These are phyloP conservation scores for Geotrichum bryndzae DNA, from an alignment of 1,139 yeast genomes.

Conservation along the genomic window DNA sequence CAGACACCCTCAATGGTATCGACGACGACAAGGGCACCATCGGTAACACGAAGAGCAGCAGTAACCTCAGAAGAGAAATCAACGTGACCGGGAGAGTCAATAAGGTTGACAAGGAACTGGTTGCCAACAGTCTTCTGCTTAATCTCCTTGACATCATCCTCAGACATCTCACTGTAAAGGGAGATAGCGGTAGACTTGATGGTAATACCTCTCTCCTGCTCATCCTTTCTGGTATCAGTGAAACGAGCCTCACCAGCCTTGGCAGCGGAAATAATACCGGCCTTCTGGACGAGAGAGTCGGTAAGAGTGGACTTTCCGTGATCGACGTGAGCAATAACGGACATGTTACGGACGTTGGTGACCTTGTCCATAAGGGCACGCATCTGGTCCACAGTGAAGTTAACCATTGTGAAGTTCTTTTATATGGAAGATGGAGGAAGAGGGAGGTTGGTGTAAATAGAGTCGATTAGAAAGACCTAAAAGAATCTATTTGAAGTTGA, in stretches of 20 bases:
- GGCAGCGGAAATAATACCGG: constrained; percentile 99
- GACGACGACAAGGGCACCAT: constrained; percentile 99
- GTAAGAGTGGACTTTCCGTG: constrained; percentile 99
- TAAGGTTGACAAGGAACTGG: constrained; percentile 94
- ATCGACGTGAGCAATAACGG: constrained; percentile 99
- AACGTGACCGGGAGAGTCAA: constrained; percentile 99
- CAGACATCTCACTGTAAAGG: constrained; percentile 81
- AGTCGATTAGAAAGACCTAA: background rate
- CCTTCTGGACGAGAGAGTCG: constrained; percentile 97
- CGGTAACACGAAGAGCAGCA: constrained; percentile 99
- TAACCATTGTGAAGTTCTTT: constrained; percentile 24
- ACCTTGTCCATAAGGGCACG: constrained; percentile 99
- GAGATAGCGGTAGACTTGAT: constrained; percentile 99
- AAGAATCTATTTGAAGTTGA: background rate
- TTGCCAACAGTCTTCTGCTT: constrained; percentile 91
- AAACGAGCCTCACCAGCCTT: constrained; percentile 99
- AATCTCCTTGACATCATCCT: constrained; percentile 92
- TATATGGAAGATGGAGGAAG: background rate
- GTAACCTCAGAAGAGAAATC: constrained; percentile 99
- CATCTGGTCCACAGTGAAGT: constrained; percentile 58
- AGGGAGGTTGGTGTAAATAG: background rate
- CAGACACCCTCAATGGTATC: constrained; percentile 99
- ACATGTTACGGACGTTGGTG: constrained; percentile 98
- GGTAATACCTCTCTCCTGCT: constrained; percentile 99
- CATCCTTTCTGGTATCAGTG: constrained; percentile 99